Evolutionary conservation across 257 asterid genomes (phyloP).

Genomic region (Nicotiana paniculata): DNA sequence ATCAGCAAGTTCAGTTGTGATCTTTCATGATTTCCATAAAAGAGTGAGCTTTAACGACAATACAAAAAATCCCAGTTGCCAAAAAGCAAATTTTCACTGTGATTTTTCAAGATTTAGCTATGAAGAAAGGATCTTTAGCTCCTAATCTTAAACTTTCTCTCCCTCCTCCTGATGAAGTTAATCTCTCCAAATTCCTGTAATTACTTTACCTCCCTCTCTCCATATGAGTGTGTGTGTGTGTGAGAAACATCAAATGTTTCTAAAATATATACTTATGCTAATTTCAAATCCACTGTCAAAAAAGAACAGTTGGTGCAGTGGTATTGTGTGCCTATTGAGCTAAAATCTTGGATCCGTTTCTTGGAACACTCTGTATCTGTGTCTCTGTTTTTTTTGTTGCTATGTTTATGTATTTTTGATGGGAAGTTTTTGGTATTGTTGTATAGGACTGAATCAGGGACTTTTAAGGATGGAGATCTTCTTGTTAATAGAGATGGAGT

Average conservation of each 20-base stretch:
- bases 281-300: not conserved
- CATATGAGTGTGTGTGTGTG: not conserved
- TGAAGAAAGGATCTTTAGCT: conserved; percentile 81
- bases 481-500: conserved; percentile 91
- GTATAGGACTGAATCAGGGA: conserved; percentile 85
- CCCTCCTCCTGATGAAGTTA: conserved; percentile 80
- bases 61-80: not conserved
- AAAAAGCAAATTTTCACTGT: not conserved
- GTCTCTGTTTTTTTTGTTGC: conserved; percentile 10
- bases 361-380: not conserved
- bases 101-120: not conserved
- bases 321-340: not conserved
- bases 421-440: not conserved
- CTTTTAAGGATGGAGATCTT: conserved; percentile 95
- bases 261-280: not conserved
- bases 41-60: not conserved
- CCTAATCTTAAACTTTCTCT: conserved; percentile 83
- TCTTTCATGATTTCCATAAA: no score
- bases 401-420: conserved; percentile 3
- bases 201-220: not conserved
- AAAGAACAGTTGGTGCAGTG: not conserved
- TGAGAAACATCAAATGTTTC: not conserved
- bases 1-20: no score
- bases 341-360: not conserved
- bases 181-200: conserved; percentile 84